phyloP scores from a whole-genome alignment of 2,329 filamentous ascomycete genomes.

The Ophiocordyceps camponoti-rufipedis region DNA sequence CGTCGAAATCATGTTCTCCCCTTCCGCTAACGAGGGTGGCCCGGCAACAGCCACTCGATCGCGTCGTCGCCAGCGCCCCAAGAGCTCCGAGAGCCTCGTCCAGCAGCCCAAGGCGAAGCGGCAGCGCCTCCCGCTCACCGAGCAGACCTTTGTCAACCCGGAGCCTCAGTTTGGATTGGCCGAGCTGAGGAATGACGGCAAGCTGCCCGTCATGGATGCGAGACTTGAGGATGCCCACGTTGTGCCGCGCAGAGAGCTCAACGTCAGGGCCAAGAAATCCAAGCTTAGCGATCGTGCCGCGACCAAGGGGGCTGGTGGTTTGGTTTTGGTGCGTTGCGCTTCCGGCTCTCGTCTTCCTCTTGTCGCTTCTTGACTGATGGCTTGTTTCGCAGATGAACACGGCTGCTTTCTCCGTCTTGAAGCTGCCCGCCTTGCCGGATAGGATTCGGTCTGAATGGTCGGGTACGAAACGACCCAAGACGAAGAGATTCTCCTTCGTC shows the following conservation, averaged over 20 bases:
- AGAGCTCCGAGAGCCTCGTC: conserved; percentile 32
- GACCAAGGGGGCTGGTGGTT: conserved; percentile 48
- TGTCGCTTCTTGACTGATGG: background rate
- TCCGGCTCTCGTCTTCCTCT: background rate
- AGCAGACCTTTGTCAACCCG: conserved; percentile 36
- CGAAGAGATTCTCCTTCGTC: background rate
- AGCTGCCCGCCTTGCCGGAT: conserved; percentile 67
- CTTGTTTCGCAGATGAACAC: conserved; percentile 48
- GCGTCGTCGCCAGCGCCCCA: conserved; percentile 41
- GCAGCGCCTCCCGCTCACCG: conserved; percentile 36
- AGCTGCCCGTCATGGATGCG: conserved; percentile 21
- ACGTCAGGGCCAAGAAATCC: conserved; percentile 41
- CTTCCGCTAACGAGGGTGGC: conserved; percentile 30
- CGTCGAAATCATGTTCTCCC: conserved; percentile 36
- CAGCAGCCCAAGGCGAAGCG: conserved; percentile 47
- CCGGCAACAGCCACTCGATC: conserved; percentile 39
- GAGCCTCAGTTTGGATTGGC: conserved; percentile 32
- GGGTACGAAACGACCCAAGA: conserved; percentile 31
- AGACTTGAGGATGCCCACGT: conserved; percentile 24
- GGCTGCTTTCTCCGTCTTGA: conserved; percentile 68
- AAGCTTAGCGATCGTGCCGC: conserved; percentile 41
- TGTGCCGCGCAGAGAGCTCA: conserved; percentile 32
- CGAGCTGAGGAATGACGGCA: conserved; percentile 33
- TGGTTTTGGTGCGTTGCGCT: conserved; percentile 36
- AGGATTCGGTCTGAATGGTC: conserved; percentile 47